Evolutionary conservation across 352 stramenopile genomes (phyloP).

Genomic region (Globisporangium barbulae): DNA sequence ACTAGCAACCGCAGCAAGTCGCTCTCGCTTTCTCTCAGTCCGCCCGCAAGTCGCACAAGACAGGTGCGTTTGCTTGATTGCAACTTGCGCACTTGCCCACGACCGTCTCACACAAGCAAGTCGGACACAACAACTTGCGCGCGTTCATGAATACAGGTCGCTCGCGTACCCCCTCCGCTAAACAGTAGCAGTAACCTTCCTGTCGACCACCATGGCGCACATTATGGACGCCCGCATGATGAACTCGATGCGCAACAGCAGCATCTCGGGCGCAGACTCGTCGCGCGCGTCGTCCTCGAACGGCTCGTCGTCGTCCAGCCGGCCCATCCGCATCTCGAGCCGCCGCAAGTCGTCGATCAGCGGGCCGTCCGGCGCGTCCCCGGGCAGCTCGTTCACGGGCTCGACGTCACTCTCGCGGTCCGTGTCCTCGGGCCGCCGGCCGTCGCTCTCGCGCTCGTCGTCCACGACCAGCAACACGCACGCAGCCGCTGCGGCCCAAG

Average conservation of each 20-base stretch:
- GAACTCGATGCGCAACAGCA: conserved; percentile 40
- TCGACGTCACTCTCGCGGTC: conserved; percentile 22
- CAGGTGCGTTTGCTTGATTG: conserved; percentile 7
- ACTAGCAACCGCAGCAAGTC: background rate
- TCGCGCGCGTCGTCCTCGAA: conserved; percentile 1
- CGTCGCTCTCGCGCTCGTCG: conserved; percentile 32
- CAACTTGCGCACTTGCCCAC: conserved; percentile 2
- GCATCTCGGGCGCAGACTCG: conserved; percentile 23
- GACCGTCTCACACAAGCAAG: background rate
- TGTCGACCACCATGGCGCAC: conserved; percentile 38
- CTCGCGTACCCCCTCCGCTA: background rate
- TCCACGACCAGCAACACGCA: conserved; percentile 25
- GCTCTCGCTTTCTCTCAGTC: background rate
- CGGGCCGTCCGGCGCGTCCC: conserved; percentile 18
- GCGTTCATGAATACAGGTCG: background rate
- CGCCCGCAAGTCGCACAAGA: background rate
- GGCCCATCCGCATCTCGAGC: conserved; percentile 19
- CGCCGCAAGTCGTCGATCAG: conserved; percentile 53
- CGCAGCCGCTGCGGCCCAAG: conserved; percentile 1
- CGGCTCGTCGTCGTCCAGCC: conserved; percentile 8
- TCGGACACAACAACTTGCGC: background rate
- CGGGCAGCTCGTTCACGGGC: conserved; percentile 18
- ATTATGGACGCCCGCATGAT: conserved; percentile 63
- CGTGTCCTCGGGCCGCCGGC: conserved; percentile 23
- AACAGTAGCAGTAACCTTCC: background rate